phyloP scores from a whole-genome alignment of 2,329 filamentous ascomycete species.

The Colletotrichum scovillei region DNA sequence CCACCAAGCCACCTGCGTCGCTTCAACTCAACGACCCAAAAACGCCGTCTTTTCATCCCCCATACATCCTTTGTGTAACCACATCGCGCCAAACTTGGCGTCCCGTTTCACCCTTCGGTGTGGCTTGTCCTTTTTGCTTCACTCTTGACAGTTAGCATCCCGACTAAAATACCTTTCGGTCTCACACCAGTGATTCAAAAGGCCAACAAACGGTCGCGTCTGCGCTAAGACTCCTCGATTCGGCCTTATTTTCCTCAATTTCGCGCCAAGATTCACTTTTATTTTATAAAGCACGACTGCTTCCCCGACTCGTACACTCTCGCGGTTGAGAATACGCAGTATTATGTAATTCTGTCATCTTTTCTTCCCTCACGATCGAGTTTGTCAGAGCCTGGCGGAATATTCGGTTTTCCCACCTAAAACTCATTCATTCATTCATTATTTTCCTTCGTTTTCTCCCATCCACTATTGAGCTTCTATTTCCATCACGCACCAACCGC shows the following conservation, averaged over 20 bases:
- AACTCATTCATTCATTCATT: not conserved
- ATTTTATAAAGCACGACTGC: not conserved
- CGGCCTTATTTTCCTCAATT: not conserved
- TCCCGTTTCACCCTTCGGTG: constrained; percentile 24
- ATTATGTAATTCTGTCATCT: not conserved
- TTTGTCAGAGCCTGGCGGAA: not conserved
- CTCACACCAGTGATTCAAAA: too few species aligned
- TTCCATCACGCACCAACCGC: not conserved
- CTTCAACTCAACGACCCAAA: not conserved
- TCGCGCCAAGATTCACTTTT: not conserved
- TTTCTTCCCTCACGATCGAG: not conserved
- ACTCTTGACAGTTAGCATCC: too few species aligned
- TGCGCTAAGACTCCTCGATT: not conserved
- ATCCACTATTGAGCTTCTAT: not conserved
- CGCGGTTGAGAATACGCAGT: not conserved
- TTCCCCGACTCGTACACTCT: not conserved
- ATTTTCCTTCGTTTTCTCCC: not conserved
- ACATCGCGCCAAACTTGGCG: not conserved
- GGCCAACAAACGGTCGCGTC: not conserved
- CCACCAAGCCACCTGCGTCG: constrained; percentile 8
- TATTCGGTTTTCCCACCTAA: not conserved
- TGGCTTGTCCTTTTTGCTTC: constrained; percentile 13
- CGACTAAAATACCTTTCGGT: too few species aligned
- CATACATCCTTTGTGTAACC: not conserved
- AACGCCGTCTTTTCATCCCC: constrained; percentile 1